phyloP scores from a whole-genome alignment of 2,329 filamentous ascomycete genomes.

The Aspergillus ochraceoroseus region DNA sequence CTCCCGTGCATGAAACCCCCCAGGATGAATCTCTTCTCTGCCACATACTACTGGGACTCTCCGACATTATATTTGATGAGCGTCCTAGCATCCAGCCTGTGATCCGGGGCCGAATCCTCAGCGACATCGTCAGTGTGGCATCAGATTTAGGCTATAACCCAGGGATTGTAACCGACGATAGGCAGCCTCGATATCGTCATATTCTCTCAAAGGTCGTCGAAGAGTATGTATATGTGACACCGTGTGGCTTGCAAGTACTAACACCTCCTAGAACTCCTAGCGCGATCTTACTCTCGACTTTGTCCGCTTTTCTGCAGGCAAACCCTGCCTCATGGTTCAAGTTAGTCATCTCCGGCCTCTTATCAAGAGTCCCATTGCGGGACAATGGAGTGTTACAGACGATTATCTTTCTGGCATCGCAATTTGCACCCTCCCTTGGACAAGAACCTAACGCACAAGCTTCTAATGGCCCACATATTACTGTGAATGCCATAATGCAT shows the following conservation, averaged over 20 bases:
- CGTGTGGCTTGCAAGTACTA: constrained; percentile 9
- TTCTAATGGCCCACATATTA: constrained; percentile 38
- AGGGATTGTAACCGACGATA: constrained; percentile 14
- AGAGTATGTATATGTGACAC: constrained; percentile 27
- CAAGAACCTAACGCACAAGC: constrained; percentile 28
- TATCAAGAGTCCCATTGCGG: constrained; percentile 41
- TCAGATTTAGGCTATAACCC: constrained; percentile 41
- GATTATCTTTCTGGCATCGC: constrained; percentile 41
- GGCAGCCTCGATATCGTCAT: constrained; percentile 20
- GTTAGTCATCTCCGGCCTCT: constrained; percentile 31
- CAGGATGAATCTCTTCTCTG: constrained; percentile 31
- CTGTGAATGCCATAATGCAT: constrained; percentile 44
- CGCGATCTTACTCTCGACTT: constrained; percentile 31
- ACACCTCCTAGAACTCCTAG: constrained; percentile 34
- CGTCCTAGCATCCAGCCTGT: constrained; percentile 38
- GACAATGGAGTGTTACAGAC: constrained; percentile 41
- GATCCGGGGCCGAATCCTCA: constrained; percentile 38
- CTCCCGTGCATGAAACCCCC: constrained; percentile 18
- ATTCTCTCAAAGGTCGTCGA: constrained; percentile 32
- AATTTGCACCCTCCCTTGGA: constrained; percentile 40
- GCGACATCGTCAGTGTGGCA: constrained; percentile 39
- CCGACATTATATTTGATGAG: constrained; percentile 31
- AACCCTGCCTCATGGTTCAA: constrained; percentile 40
- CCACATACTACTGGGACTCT: constrained; percentile 28
- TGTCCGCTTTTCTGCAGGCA: constrained; percentile 38